These are phyloP conservation scores for Escallonia rubra DNA, from an alignment of 129 eudicot genomes.

Conservation along the genomic window DNA sequence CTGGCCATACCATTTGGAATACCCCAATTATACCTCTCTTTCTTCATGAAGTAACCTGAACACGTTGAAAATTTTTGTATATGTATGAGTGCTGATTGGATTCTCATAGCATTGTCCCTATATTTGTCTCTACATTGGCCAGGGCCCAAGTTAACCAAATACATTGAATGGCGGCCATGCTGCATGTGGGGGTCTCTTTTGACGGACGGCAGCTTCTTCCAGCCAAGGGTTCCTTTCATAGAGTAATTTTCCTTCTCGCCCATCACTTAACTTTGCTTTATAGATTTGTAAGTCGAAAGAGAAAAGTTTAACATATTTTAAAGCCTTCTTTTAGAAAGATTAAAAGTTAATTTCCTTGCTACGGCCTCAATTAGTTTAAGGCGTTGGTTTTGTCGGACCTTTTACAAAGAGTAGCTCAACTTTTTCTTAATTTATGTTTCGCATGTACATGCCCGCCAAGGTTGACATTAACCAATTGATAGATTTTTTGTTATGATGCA, in stretches of 20 bases:
- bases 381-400: no score
- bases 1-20: neutral
- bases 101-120: neutral
- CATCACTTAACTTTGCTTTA: neutral
- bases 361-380: neutral
- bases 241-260: neutral
- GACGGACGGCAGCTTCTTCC: neutral
- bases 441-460: neutral
- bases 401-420: neutral
- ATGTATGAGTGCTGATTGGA: neutral
- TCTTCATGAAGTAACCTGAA: neutral
- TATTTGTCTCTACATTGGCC: neutral
- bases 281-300: no score
- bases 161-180: slow-evolving; percentile 15
- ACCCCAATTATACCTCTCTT: neutral
- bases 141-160: neutral
- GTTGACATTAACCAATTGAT: neutral
- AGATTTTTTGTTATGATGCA: neutral
- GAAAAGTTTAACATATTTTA: neutral
- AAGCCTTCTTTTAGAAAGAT: neutral
- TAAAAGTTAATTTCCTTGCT: neutral
- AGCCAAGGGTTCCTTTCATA: neutral
- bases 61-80: slow-evolving; percentile 1
- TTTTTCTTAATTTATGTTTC: neutral
- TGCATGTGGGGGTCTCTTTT: neutral